Evolutionary conservation across 331 rosid genomes (phyloP), one percentile per base, ranked within the genome.

Genomic region (Dryas integrifolia): DNA sequence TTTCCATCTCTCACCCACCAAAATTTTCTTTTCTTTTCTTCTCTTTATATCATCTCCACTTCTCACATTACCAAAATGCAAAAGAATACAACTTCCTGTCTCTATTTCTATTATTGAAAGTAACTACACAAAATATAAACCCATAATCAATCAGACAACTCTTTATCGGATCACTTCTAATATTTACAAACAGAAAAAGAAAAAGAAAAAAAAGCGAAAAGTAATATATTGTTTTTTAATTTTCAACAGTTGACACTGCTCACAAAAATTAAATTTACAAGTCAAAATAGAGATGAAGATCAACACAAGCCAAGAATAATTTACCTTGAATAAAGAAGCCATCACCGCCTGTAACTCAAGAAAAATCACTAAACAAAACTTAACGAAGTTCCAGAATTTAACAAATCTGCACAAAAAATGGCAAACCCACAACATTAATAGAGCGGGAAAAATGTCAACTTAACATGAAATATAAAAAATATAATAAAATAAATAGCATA

Each of bases 291-390:
- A 11, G 58, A 58, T 5, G 53, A 43, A 69, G 60, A 18, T 9
- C 9, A 2, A 51, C 35, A 65, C n/a, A 26, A 39, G 0, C 49
- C 1, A 48, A 12, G 72, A 50, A 35, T 24, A 44, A 39, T 4
- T 67, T 72, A 82, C 96, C 96, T 86, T 90, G 81, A 90, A 88
- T 50, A 90, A 72, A 38, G 80, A 86, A 72, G 93, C 93, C 93
- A 86, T 88, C 39, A 49, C 58, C 2, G 58, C 6, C 48, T 0
- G 46, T 2, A 38, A 45, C 76, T 38, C 55, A 57, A 58, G 45
- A 48, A 55, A 4, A 44, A 45, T 14, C 56, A 70, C 26, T 8
- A 26, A 57, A 13, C 14, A 18, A 14, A 24, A 40, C 4, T 21
- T 46, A 13, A 16, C 40, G 21, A 71, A 70, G 45, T 18, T 8